Conservation (phyloP, 176 grass and related monocot genomes). For the Rhynchospora tenuis region DNA sequence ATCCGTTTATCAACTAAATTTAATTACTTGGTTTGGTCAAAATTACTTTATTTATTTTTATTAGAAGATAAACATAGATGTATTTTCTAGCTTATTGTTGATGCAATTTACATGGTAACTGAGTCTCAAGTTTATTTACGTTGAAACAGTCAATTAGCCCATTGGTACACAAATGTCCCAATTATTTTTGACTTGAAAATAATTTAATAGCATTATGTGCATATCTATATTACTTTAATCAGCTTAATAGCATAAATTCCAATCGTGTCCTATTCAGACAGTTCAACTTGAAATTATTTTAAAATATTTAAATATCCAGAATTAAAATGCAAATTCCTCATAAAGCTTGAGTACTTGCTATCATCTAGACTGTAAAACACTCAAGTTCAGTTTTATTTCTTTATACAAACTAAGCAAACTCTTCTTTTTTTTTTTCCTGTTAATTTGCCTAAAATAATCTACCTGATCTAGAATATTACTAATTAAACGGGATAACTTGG, state of each 20-base stretch:
- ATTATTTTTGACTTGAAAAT: background rate
- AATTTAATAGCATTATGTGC: background rate
- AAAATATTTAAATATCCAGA: background rate
- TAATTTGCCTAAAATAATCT: conserved; percentile 1
- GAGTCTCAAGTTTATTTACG: background rate
- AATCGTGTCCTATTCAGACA: background rate
- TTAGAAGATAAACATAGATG: background rate
- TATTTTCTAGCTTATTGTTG: background rate
- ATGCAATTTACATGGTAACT: background rate
- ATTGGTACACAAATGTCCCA: background rate
- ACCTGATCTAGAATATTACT: background rate
- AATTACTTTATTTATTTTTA: background rate
- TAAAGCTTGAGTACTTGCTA: background rate
- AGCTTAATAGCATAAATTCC: background rate
- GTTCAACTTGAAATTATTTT: background rate
- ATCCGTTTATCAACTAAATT: background rate
- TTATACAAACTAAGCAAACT: background rate
- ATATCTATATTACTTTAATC: background rate
- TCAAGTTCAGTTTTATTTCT: no score
- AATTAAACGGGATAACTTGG: background rate
- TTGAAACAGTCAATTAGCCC: background rate
- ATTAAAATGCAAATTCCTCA: background rate
- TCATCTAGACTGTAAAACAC: no score
- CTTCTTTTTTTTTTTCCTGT: background rate
- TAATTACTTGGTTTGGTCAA: background rate